These are phyloP conservation scores for Fomes fomentarius DNA, from an alignment of 1,284 basidiomycete species.

Conservation along the genomic window DNA sequence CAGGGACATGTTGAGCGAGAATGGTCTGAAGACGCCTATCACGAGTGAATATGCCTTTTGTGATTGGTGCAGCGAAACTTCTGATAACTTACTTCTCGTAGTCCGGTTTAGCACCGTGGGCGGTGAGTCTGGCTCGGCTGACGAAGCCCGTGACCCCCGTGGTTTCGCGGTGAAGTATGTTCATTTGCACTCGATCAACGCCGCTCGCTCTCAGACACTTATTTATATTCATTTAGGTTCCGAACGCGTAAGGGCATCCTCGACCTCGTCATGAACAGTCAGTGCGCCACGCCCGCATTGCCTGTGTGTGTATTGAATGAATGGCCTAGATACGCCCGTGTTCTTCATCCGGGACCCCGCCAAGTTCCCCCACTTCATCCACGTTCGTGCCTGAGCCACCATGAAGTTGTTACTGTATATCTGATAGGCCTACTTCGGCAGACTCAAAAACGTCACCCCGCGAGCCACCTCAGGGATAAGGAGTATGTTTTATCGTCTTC, in stretches of 20 bases:
- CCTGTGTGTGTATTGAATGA: not conserved
- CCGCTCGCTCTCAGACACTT: not conserved
- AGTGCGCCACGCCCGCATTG: not conserved
- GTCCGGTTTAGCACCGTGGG: constrained; percentile 90
- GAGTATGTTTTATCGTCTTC: constrained; percentile 26
- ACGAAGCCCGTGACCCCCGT: constrained; percentile 90
- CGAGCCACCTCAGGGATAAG: constrained; percentile 81
- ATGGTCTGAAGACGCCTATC: constrained; percentile 27
- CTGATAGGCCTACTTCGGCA: constrained; percentile 8
- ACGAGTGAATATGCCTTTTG: constrained; percentile 16
- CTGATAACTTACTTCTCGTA: constrained; percentile 51
- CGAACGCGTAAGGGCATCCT: constrained; percentile 84
- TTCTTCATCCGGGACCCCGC: constrained; percentile 86
- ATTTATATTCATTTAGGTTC: constrained; percentile 24
- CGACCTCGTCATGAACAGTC: constrained; percentile 86
- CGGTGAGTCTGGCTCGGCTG: constrained; percentile 85
- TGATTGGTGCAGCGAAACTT: not conserved
- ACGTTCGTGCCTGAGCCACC: constrained; percentile 40
- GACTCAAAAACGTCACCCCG: constrained; percentile 90
- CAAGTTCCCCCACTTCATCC: constrained; percentile 90
- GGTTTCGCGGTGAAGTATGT: constrained; percentile 41
- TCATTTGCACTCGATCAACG: not conserved
- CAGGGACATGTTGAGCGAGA: constrained; percentile 30
- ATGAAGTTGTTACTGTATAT: not conserved
- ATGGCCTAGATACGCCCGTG: constrained; percentile 67